Evolutionary conservation across 805 yeast genomes (phyloP), one percentile per base, ranked within the genome.

Genomic region (Candida piceae): DNA sequence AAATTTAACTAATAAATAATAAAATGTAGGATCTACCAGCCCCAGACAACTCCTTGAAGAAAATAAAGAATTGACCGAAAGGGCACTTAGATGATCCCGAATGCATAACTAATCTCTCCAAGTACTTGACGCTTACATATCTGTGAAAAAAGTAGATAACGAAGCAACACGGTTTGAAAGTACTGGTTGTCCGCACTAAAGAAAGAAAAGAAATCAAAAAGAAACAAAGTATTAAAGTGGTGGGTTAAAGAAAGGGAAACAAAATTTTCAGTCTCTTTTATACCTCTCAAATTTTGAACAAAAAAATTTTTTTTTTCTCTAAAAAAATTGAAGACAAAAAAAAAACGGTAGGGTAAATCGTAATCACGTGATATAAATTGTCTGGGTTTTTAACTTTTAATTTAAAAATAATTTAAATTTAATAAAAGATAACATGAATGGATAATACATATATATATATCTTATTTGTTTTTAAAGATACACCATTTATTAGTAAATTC

Each of bases 111-210:
- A 42, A 50, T 78, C 83, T 78, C 78, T 69, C 84, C 83, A 68
- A 67, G 72, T 75, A 76, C 83, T 70, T 71, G 84, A 78, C 84
- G 77, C 83, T 70, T 72, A 58, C 53, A 59, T 58, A 57, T 52
- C 64, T 62, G 63, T 60, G 29, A 44, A 43, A 50, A 21, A 13
- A 44, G 35, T 49, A 54, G 57, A 55, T 59, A 59, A 64, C 52
- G 62, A 75, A 74, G 82, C 84, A 78, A 78, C 85, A 78, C 85
- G 85, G 80, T 70, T 69, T 54, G 35, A 29, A 41, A 72, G 79
- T 75, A 78, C 76, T 73, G 80, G 84, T 74, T 76, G 72, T 75
- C 81, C 84, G 81, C 84, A 80, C 84, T 74, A 60, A 53, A 61
- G 58, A 53, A 51, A 53, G 50, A 40, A 37, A 25, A 24, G 21